Conservation (phyloP, 352 stramenopile genomes). For the Globisporangium barbulae region DNA sequence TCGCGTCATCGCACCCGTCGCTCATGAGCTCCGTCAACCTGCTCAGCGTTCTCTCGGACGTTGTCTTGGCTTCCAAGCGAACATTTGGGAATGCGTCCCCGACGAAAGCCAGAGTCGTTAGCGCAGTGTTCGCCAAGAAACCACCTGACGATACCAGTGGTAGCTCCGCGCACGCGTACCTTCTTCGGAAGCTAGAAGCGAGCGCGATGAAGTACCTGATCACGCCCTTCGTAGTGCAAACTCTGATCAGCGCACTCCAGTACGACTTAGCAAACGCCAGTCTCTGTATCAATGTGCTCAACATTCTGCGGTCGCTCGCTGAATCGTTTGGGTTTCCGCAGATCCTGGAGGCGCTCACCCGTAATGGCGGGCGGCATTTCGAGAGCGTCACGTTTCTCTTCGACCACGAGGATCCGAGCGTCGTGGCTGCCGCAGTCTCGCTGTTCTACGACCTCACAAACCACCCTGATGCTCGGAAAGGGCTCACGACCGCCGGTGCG, state of each 20-base stretch:
- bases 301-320: slow-evolving; percentile 34
- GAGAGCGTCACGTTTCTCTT: slow-evolving; percentile 48
- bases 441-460: slow-evolving; percentile 63
- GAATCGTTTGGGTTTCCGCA: slow-evolving; percentile 47
- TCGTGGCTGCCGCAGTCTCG: slow-evolving; percentile 38
- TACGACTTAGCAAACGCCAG: neutral
- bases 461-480: slow-evolving; percentile 44
- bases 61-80: slow-evolving; percentile 8
- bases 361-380: slow-evolving; percentile 46
- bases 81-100: neutral
- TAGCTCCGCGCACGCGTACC: slow-evolving; percentile 3
- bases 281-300: slow-evolving; percentile 40
- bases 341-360: slow-evolving; percentile 55
- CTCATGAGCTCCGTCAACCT: slow-evolving; percentile 19
- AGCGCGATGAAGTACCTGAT: slow-evolving; percentile 8
- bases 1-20: neutral
- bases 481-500: slow-evolving; percentile 61
- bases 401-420: slow-evolving; percentile 21
- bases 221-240: slow-evolving; percentile 3
- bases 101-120: neutral
- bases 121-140: neutral
- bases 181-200: slow-evolving; percentile 5
- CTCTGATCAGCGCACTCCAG: slow-evolving; percentile 13
- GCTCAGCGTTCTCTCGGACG: slow-evolving; percentile 7
- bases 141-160: neutral